Conservation (phyloP, 1,284 basidiomycete species). For the Golubevia pallescens region DNA sequence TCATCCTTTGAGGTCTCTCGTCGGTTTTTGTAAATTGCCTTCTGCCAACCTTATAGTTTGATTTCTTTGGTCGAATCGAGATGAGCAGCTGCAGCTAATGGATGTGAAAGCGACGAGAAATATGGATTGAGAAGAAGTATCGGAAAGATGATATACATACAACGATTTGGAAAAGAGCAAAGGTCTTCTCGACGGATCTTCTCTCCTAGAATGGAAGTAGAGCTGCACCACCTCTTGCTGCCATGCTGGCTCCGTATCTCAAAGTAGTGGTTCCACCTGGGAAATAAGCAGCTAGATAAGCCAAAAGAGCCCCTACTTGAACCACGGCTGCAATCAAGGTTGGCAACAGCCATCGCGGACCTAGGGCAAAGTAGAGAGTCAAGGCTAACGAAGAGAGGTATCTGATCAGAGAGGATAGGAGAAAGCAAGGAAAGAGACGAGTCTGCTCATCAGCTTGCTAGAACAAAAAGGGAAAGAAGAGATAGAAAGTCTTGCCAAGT, state of each 20-base stretch:
- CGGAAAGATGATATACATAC: too few relatives aligned
- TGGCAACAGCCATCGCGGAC: slow-evolving; percentile 44
- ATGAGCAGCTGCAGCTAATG: too few relatives aligned
- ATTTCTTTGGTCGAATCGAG: too few relatives aligned
- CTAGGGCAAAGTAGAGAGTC: slow-evolving; percentile 62
- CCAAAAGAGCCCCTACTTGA: slow-evolving; percentile 45
- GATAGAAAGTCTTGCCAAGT: too few relatives aligned
- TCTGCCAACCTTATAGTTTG: too few relatives aligned
- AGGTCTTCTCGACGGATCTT: too few relatives aligned
- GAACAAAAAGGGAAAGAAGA: not conserved
- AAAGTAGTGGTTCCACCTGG: slow-evolving; percentile 57
- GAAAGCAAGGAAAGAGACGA: not conserved
- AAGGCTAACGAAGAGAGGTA: slow-evolving; percentile 49
- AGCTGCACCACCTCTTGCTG: slow-evolving; percentile 45
- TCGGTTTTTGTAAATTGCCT: too few relatives aligned
- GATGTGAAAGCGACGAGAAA: too few relatives aligned
- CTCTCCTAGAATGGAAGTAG: slow-evolving; percentile 41
- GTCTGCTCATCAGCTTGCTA: not conserved
- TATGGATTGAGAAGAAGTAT: too few relatives aligned
- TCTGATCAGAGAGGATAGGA: too few relatives aligned
- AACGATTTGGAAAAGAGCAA: too few relatives aligned
- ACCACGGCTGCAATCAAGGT: slow-evolving; percentile 46
- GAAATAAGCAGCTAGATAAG: slow-evolving; percentile 58
- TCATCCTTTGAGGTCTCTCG: too few relatives aligned
- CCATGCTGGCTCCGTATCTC: slow-evolving; percentile 48